Conservation (phyloP, 768 basidiomycete genomes). For the Agaricus subrufescens region DNA sequence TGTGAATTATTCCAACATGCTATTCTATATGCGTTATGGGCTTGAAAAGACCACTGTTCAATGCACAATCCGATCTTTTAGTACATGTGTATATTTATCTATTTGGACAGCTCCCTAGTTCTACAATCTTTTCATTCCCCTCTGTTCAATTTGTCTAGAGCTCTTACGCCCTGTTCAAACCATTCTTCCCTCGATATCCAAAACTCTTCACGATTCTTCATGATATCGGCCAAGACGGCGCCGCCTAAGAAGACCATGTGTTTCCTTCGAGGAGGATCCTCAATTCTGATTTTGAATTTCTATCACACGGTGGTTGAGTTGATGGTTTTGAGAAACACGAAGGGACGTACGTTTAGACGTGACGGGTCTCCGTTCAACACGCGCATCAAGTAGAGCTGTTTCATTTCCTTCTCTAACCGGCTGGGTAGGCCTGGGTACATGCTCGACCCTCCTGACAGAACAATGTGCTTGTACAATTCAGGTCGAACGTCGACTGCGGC, state of each 20-base stretch:
- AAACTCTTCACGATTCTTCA: conserved; percentile 92
- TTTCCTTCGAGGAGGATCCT: conserved; percentile 96
- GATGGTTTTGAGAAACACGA: neutral
- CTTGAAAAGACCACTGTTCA: too few relatives aligned
- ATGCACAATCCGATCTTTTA: too few relatives aligned
- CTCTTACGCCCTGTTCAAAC: conserved; percentile 81
- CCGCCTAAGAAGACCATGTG: conserved; percentile 99
- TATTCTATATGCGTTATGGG: too few relatives aligned
- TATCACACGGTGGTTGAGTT: conserved; percentile 25
- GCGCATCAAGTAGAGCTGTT: conserved; percentile 93
- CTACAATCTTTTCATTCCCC: conserved; percentile 35
- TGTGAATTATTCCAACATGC: too few relatives aligned
- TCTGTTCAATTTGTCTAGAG: conserved; percentile 84
- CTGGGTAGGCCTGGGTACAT: conserved; percentile 99
- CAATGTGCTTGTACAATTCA: conserved; percentile 97
- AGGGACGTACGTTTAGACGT: conserved; percentile 72
- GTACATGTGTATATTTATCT: too few relatives aligned
- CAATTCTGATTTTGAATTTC: conserved; percentile 99
- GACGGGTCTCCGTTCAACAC: conserved; percentile 81
- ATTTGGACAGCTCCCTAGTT: too few relatives aligned
- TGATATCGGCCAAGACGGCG: conserved; percentile 97
- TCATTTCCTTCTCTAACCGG: conserved; percentile 98
- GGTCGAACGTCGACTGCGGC: conserved; percentile 87
- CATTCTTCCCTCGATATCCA: conserved; percentile 95
- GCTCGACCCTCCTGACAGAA: conserved; percentile 94